A percentile compares a stretch with the other conserved stretches of the same genome.
phyloP scores from a whole-genome alignment of 352 stramenopile species.

The Phytophthora chlamydospora region DNA sequence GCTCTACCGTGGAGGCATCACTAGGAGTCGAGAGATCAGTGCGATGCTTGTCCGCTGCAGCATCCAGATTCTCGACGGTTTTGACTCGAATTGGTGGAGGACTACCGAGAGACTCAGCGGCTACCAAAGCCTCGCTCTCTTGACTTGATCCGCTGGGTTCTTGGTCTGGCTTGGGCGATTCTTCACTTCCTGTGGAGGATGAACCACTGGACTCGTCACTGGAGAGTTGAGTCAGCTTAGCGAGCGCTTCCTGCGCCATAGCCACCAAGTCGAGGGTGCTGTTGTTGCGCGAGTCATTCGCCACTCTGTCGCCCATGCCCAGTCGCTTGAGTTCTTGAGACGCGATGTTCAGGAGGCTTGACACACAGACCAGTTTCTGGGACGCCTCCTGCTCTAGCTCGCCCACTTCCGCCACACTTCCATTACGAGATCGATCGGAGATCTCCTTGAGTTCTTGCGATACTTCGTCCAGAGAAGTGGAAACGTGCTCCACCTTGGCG shows the following conservation, averaged over 20 bases:
- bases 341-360: slow-evolving; percentile 44
- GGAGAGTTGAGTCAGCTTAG: slow-evolving; percentile 18
- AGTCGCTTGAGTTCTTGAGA: slow-evolving; percentile 50
- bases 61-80: slow-evolving; percentile 4
- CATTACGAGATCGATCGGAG: slow-evolving; percentile 24
- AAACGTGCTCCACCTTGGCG: slow-evolving; percentile 21
- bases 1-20: slow-evolving; percentile 33
- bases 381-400: slow-evolving; percentile 26
- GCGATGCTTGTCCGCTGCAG: slow-evolving; percentile 9
- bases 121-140: neutral
- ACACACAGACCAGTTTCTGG: slow-evolving; percentile 32
- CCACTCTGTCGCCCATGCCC: slow-evolving; percentile 35
- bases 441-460: slow-evolving; percentile 42
- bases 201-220: slow-evolving; percentile 9
- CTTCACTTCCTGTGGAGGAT: slow-evolving; percentile 6
- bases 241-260: slow-evolving; percentile 30
- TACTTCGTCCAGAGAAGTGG: slow-evolving; percentile 45
- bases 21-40: slow-evolving; percentile 23
- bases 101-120: neutral
- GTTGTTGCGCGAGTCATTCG: slow-evolving; percentile 13
- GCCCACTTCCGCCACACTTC: slow-evolving; percentile 13
- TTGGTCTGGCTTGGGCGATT: neutral
- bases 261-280: slow-evolving; percentile 27
- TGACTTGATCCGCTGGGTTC: neutral
- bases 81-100: neutral